These are phyloP conservation scores for Paramecium sexaurelia DNA, from an alignment of 73 alveolate species.

Conservation along the genomic window DNA sequence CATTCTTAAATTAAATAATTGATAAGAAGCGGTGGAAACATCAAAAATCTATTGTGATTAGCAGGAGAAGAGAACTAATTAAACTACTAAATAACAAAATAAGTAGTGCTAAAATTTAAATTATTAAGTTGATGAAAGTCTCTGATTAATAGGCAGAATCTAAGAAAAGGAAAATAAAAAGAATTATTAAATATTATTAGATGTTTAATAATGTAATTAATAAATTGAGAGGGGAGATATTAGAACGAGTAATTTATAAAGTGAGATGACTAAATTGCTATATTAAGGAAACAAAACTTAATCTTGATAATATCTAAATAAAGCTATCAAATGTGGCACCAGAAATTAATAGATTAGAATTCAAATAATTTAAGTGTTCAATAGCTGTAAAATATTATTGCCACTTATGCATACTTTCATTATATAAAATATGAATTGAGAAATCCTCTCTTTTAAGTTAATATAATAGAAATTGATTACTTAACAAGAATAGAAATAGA, in stretches of 20 bases:
- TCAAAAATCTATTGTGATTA: neutral
- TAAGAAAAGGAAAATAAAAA: neutral
- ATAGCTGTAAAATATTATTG: neutral
- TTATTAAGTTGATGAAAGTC: neutral
- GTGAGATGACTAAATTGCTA: neutral
- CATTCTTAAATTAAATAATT: neutral
- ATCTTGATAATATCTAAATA: neutral
- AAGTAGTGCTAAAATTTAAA: neutral
- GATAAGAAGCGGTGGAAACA: neutral
- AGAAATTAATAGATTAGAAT: neutral
- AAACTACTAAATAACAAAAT: neutral
- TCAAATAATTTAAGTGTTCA: neutral
- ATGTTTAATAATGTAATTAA: neutral
- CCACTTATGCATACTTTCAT: neutral
- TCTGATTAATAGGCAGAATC: neutral
- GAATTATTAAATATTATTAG: neutral
- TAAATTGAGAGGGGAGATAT: neutral
- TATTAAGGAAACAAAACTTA: neutral
- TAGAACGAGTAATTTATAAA: neutral
- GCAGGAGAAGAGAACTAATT: neutral
- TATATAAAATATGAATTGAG: neutral
- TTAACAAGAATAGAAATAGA: neutral
- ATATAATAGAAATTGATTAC: neutral
- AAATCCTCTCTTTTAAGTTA: neutral
- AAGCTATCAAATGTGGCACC: neutral